phyloP scores from a whole-genome alignment of 2,329 filamentous ascomycete species.

The Cladosporium phlei region DNA sequence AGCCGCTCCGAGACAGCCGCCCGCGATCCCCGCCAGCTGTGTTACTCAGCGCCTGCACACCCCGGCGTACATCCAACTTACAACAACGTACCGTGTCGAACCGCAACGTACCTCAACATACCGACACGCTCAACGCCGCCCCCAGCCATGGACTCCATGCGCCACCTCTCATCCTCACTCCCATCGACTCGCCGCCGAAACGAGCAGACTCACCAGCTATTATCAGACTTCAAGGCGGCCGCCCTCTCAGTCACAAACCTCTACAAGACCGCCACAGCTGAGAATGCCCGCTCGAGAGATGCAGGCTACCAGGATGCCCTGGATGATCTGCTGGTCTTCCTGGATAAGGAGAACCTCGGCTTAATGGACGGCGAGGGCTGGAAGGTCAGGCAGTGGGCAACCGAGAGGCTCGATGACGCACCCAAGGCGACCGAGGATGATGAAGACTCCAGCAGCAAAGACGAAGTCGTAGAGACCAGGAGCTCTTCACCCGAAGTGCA shows the following conservation, averaged over 20 bases:
- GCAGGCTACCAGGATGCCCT: conserved; percentile 93
- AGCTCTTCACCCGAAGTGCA: conserved; percentile 33
- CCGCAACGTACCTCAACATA: neutral
- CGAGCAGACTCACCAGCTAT: conserved; percentile 47
- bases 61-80: conserved; percentile 8
- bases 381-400: conserved; percentile 62
- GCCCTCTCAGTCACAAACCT: conserved; percentile 93
- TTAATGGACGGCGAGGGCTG: conserved; percentile 73
- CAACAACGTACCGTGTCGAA: neutral
- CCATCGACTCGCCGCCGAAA: conserved; percentile 42
- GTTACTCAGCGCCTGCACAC: conserved; percentile 9
- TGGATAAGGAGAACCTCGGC: conserved; percentile 77
- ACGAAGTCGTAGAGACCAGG: conserved; percentile 49
- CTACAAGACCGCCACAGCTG: conserved; percentile 82
- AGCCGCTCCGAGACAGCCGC: neutral
- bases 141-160: conserved; percentile 59
- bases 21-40: too few species aligned
- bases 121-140: neutral
- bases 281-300: conserved; percentile 67
- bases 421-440: conserved; percentile 60
- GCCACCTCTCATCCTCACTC: conserved; percentile 57
- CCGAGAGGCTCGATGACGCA: conserved; percentile 62
- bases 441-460: conserved; percentile 51
- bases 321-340: conserved; percentile 78
- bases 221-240: conserved; percentile 86